Base-by-base conservation (phyloP, 2,329 filamentous ascomycete genomes). In the Neospermospora avenae region DNA sequence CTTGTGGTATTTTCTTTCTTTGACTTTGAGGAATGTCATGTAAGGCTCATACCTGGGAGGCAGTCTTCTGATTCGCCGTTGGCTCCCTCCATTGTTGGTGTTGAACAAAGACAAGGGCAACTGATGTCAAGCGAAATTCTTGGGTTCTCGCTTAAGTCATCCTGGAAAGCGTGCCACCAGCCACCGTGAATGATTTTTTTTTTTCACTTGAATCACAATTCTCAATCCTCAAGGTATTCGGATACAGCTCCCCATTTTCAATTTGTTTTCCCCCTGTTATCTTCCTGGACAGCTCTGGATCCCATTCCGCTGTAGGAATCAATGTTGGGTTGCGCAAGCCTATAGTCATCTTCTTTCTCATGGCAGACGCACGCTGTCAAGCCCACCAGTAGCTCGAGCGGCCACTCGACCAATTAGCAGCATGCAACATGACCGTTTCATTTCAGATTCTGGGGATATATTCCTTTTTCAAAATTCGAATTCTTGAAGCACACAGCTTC, bases 11-110 rank as follows among this genome's bases (percentile, higher is more conserved):
- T 68, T 71, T 59, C 61, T 70, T 62, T 68, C 67, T 70, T 69
- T 72, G 67, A 59, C 67, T 69, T 69, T 72, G 67, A 59, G 52
- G 59, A 70, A 69, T 64, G 69, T 68, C 71, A 73, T 72, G 64
- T 67, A 67, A 57, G 59, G 45, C 58, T 60, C 41, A 55, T 55
- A 63, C 65, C 48, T 57, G 51, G 20, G 25, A 34, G 37, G 34
- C 44, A 54, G 24, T 28, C 51, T 31, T 39, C 57, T 66, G 60
- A 66, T 65, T 65, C 59, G 62, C 59, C 56, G 61, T 20, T 25
- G 13, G 4, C 35, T 41, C 42, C 25, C 51, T 46, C 39, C 53
- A 24, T 56, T 35, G 51, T 41, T 31, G 2, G 10, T 16, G 54
- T 37, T 48, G 54, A 28, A 55, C 28, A 31, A 44, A 56, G 42